Evolutionary conservation across 306 rosid species (phyloP).

Genomic region (Biancaea sappan): DNA sequence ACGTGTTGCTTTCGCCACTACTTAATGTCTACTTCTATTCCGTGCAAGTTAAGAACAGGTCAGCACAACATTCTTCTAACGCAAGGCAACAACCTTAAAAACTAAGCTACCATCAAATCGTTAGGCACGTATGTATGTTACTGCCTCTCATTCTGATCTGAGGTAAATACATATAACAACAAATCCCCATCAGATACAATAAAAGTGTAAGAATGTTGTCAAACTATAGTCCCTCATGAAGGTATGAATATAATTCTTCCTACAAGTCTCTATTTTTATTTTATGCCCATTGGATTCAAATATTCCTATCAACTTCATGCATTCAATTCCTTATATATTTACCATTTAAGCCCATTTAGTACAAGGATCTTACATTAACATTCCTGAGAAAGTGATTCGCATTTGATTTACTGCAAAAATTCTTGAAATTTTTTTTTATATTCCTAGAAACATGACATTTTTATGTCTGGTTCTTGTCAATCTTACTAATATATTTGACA

Average conservation of each 20-base stretch:
- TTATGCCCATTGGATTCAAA: constrained; percentile 12
- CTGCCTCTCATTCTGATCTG: constrained; percentile 37
- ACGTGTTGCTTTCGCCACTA: constrained; percentile 35
- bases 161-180: constrained; percentile 22
- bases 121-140: constrained; percentile 66
- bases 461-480: too few relatives aligned
- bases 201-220: background rate
- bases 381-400: too few relatives aligned
- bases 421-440: too few relatives aligned
- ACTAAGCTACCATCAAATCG: constrained; percentile 56
- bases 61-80: constrained; percentile 53
- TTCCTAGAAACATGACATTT: too few relatives aligned
- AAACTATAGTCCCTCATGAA: constrained; percentile 9
- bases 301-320: too few relatives aligned
- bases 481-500: too few relatives aligned
- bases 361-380: too few relatives aligned
- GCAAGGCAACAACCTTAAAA: constrained; percentile 64
- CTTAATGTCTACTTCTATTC: constrained; percentile 11
- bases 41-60: constrained; percentile 13
- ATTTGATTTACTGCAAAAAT: too few relatives aligned
- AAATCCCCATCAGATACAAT: background rate
- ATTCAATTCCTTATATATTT: too few relatives aligned
- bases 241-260: constrained; percentile 29
- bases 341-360: too few relatives aligned
- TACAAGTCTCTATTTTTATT: constrained; percentile 23